phyloP scores from a whole-genome alignment of 768 basidiomycete genomes.

The Kwoniella dejecticola region DNA sequence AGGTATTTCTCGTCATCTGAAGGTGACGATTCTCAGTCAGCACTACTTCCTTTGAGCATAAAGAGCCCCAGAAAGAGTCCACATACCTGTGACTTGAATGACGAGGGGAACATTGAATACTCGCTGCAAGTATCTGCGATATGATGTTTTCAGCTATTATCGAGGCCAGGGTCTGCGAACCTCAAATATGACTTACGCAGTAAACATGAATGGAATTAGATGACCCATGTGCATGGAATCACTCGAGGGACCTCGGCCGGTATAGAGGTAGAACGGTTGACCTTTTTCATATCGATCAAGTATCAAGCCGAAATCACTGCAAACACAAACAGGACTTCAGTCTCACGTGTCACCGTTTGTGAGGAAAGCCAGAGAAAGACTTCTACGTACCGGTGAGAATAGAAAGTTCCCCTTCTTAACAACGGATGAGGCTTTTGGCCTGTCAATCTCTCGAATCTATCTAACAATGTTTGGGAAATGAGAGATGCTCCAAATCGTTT shows the following conservation, averaged over 20 bases:
- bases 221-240: slow-evolving; percentile 98
- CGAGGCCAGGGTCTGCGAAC: no score
- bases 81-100: slow-evolving; percentile 85
- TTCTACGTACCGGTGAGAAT: slow-evolving; percentile 86
- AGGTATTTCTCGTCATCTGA: slow-evolving; percentile 96
- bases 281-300: slow-evolving; percentile 93
- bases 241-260: slow-evolving; percentile 93
- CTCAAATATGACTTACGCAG: slow-evolving; percentile 86
- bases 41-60: no score
- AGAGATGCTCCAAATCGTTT: slow-evolving; percentile 88
- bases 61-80: no score
- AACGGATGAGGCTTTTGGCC: slow-evolving; percentile 85
- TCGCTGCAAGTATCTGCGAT: slow-evolving; percentile 85
- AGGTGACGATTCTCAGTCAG: not conserved
- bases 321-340: no score
- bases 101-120: slow-evolving; percentile 93
- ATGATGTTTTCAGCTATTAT: slow-evolving; percentile 1
- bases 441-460: slow-evolving; percentile 87
- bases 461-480: slow-evolving; percentile 73
- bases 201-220: slow-evolving; percentile 95
- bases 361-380: no score
- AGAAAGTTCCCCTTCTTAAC: slow-evolving; percentile 89
- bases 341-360: no score
- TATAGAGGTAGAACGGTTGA: slow-evolving; percentile 97
- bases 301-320: slow-evolving; percentile 88